Percentiles rank a stretch among this genome's conserved stretches.
Conservation (phyloP, 2,329 filamentous ascomycete species). For the Xylariaceae sp. region DNA sequence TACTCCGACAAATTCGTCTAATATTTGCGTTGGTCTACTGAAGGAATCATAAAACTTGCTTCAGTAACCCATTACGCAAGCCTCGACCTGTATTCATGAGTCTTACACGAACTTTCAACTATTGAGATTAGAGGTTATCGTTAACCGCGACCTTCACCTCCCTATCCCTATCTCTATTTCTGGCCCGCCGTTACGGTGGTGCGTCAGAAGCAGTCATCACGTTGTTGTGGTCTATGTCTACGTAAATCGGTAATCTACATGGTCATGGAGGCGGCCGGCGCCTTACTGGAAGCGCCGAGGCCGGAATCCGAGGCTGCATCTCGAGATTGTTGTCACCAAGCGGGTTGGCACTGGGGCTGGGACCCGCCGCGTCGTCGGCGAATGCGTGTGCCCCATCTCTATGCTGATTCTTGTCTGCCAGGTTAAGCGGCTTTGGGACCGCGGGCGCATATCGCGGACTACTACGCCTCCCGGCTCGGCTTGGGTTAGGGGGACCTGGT, state of each 20-base stretch:
- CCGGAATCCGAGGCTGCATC: background rate
- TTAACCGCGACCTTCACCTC: background rate
- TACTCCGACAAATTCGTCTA: background rate
- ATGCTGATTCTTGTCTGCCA: background rate
- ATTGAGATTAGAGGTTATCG: background rate
- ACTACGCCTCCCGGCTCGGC: background rate
- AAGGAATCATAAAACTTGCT: background rate
- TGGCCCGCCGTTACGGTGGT: background rate
- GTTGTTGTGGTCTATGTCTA: background rate
- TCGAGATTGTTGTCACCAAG: background rate
- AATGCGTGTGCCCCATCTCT: background rate
- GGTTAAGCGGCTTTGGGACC: conserved; percentile 1
- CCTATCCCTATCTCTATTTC: background rate
- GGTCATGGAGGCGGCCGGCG: background rate
- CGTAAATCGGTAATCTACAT: background rate
- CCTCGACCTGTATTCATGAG: background rate
- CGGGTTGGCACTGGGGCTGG: no score
- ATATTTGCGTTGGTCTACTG: background rate
- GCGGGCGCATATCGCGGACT: background rate
- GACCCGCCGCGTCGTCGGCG: background rate
- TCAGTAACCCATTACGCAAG: background rate
- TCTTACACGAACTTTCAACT: background rate
- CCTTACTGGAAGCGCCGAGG: no score
- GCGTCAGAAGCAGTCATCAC: background rate
- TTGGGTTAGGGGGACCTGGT: background rate